Evolutionary conservation across 2,329 filamentous ascomycete genomes (phyloP).

Genomic region (Dendryphion nanum): DNA sequence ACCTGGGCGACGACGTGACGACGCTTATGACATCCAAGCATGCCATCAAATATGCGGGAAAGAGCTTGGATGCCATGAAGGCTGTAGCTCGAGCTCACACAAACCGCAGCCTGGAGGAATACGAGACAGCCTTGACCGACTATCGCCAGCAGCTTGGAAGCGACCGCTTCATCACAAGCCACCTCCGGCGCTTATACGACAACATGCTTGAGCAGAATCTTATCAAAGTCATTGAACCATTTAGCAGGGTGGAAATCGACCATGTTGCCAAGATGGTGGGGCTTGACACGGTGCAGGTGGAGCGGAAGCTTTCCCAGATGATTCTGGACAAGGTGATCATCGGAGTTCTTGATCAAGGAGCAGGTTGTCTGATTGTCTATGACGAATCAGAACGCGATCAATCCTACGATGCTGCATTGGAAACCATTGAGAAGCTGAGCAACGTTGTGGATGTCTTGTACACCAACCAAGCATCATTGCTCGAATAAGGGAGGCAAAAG

Average conservation of each 20-base stretch:
- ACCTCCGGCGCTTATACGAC: conserved; percentile 93
- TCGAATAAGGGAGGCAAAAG: conserved; percentile 65
- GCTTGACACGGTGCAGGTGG: conserved; percentile 91
- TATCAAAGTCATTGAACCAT: conserved; percentile 99
- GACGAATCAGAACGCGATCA: conserved; percentile 93
- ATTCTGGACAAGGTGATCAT: conserved; percentile 99
- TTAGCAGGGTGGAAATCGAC: conserved; percentile 92
- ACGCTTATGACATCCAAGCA: conserved; percentile 94
- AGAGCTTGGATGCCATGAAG: conserved; percentile 98
- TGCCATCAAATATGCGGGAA: conserved; percentile 91
- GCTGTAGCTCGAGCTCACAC: conserved; percentile 93
- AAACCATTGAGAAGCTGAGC: conserved; percentile 95
- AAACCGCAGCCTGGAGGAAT: conserved; percentile 94
- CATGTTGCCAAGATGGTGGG: conserved; percentile 98
- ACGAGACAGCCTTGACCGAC: conserved; percentile 84
- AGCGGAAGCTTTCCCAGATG: conserved; percentile 98
- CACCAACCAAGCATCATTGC: conserved; percentile 91
- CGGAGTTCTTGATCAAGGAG: conserved; percentile 93
- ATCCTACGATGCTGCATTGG: conserved; percentile 88
- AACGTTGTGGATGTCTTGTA: conserved; percentile 97
- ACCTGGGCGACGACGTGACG: conserved; percentile 93
- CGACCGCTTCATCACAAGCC: conserved; percentile 95
- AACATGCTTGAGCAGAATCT: conserved; percentile 99
- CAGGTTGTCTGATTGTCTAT: conserved; percentile 95
- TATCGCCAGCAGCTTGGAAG: conserved; percentile 93